A percentile compares a stretch with the other conserved stretches of the same genome.
Conservation (phyloP, 768 basidiomycete species). For the Coprinopsis sp. region DNA sequence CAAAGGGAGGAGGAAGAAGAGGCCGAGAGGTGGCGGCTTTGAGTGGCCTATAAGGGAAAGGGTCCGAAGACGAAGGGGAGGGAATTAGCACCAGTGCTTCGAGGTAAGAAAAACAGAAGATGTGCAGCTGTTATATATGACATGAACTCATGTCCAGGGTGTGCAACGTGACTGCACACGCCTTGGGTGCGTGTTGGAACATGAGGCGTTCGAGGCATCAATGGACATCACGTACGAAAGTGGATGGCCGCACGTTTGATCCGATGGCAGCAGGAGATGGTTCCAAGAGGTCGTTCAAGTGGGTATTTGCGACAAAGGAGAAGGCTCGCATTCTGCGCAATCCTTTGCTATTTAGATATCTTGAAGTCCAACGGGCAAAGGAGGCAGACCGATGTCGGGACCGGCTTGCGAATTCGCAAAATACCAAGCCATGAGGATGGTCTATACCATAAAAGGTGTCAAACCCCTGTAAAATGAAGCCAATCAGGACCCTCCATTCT, state of each 20-base stretch:
- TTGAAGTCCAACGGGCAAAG: background rate
- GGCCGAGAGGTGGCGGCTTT: no score
- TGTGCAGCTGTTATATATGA: conserved; percentile 14
- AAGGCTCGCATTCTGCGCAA: conserved; percentile 8
- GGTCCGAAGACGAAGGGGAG: conserved; percentile 14
- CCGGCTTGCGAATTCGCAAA: conserved; percentile 12
- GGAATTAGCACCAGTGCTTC: conserved; percentile 44
- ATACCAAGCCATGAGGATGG: conserved; percentile 9
- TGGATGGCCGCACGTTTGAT: conserved; percentile 36
- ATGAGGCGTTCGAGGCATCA: conserved; percentile 63
- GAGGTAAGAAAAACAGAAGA: conserved; percentile 26
- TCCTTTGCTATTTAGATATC: conserved; percentile 21
- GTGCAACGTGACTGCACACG: conserved; percentile 39
- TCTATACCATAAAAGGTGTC: background rate
- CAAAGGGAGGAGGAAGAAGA: conserved; percentile 28
- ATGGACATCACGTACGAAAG: conserved; percentile 39
- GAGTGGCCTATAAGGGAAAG: conserved; percentile 17
- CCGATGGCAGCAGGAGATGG: conserved; percentile 13
- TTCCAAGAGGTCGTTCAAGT: conserved; percentile 1
- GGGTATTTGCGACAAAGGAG: conserved; percentile 14
- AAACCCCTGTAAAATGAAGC: conserved; percentile 8
- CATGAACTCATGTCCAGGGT: conserved; percentile 2
- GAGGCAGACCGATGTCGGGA: conserved; percentile 13
- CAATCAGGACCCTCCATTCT: conserved; percentile 25
- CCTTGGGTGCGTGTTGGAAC: conserved; percentile 62